phyloP scores from a whole-genome alignment of 2,329 filamentous ascomycete genomes.

The Colletotrichum viniferum region DNA sequence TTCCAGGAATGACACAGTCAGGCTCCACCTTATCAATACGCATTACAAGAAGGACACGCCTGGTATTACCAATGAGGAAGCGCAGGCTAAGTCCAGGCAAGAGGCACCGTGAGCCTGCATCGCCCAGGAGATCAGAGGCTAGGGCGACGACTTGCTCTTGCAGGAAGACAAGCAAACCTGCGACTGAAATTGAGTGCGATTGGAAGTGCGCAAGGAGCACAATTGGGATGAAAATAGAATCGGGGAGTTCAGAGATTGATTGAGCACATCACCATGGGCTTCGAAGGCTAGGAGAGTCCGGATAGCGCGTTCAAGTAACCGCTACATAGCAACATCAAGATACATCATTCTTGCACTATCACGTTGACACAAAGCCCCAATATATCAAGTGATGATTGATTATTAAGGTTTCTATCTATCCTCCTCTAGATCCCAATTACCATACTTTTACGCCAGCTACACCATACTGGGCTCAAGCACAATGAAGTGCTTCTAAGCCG shows the following conservation, averaged over 20 bases:
- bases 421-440: background rate
- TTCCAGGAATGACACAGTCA: background rate
- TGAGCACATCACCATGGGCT: background rate
- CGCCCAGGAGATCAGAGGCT: background rate
- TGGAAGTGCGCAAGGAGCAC: background rate
- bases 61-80: fast-evolving
- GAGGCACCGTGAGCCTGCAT: background rate
- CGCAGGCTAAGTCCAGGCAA: background rate
- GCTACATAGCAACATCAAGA: background rate
- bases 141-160: background rate
- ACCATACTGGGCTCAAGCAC: background rate
- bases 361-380: background rate
- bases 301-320: background rate
- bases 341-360: background rate
- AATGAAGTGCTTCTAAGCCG: background rate
- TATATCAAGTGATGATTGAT: background rate
- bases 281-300: background rate
- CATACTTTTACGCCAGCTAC: background rate
- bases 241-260: background rate
- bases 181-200: background rate
- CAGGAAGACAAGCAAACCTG: background rate
- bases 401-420: background rate
- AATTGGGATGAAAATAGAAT: background rate
- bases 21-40: background rate
- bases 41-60: background rate